Evolutionary conservation across 192 early-diverging fungal species (phyloP).

Genomic region (Endogone sp.): DNA sequence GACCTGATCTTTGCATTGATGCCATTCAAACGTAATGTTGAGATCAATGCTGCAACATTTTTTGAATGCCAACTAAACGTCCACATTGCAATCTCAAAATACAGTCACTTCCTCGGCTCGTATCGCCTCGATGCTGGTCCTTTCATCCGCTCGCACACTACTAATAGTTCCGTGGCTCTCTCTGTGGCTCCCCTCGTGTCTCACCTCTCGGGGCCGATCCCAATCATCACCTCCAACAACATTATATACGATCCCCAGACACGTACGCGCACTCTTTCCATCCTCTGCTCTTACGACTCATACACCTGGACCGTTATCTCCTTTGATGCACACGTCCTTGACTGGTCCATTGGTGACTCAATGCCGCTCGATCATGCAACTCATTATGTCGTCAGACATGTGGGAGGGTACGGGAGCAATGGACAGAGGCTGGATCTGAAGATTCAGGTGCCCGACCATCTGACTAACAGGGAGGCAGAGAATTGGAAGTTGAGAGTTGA

Average conservation of each 20-base stretch:
- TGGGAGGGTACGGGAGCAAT: conserved; percentile 41
- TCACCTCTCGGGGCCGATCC: conserved; percentile 24
- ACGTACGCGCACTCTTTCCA: conserved; percentile 38
- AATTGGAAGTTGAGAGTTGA: conserved; percentile 36
- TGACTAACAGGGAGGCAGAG: conserved; percentile 9
- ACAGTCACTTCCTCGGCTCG: conserved; percentile 52
- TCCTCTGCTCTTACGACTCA: conserved; percentile 36
- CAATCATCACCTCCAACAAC: conserved; percentile 32
- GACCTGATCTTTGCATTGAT: too few relatives aligned
- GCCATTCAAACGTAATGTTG: too few relatives aligned
- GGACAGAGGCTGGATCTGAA: conserved; percentile 41
- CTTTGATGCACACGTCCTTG: conserved; percentile 55
- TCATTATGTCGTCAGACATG: conserved; percentile 50
- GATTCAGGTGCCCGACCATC: conserved; percentile 37
- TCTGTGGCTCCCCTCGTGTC: conserved; percentile 15
- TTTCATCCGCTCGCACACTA: conserved; percentile 38
- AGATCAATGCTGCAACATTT: too few relatives aligned
- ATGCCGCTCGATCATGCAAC: conserved; percentile 27
- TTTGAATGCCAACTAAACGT: too few relatives aligned
- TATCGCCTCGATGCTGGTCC: conserved; percentile 42
- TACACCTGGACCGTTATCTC: conserved; percentile 62
- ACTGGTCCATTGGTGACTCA: conserved; percentile 47
- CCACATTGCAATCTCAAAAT: conserved; percentile 12
- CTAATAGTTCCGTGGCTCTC: conserved; percentile 16
- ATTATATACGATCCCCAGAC: conserved; percentile 39